phyloP scores from a whole-genome alignment of 1,139 yeast genomes.

The Wickerhamomyces sp. region DNA sequence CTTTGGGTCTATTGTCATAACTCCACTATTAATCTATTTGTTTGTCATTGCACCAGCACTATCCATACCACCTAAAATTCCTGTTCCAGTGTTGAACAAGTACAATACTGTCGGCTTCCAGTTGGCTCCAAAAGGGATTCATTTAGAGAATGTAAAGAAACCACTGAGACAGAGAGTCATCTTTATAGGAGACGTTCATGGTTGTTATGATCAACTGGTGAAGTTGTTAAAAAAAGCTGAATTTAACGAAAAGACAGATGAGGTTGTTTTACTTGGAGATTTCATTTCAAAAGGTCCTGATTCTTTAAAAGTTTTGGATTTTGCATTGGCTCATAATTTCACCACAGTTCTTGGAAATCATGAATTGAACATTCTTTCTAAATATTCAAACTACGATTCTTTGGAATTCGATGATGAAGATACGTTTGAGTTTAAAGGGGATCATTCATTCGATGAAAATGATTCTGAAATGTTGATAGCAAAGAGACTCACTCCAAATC shows the following conservation, averaged over 20 bases:
- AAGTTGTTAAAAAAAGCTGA: constrained; percentile 43
- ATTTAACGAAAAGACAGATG: constrained; percentile 45
- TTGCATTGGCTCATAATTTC: constrained; percentile 40
- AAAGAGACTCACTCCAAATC: constrained; percentile 50
- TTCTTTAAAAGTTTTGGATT: constrained; percentile 64
- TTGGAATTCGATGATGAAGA: constrained; percentile 17
- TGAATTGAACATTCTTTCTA: constrained; percentile 44
- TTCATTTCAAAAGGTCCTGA: constrained; percentile 82
- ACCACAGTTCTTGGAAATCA: constrained; percentile 87
- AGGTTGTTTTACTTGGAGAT: constrained; percentile 75
- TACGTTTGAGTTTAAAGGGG: constrained; percentile 4
- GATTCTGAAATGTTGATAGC: constrained; percentile 63
- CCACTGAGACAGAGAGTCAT: constrained; percentile 39
- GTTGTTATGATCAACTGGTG: constrained; percentile 53
- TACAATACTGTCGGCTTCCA: neutral
- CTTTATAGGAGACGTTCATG: constrained; percentile 86
- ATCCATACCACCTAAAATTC: neutral
- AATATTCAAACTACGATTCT: constrained; percentile 10
- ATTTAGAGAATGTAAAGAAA: neutral
- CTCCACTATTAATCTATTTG: constrained; percentile 3
- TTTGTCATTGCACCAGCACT: constrained; percentile 3
- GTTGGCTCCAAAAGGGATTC: neutral
- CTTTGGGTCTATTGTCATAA: neutral
- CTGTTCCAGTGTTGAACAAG: constrained; percentile 1
- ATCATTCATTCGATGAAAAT: constrained; percentile 25